Evolutionary conservation across 1,284 basidiomycete species (phyloP), one percentile per base, ranked within the genome.

Genomic region (Xerocomus nothofagi): DNA sequence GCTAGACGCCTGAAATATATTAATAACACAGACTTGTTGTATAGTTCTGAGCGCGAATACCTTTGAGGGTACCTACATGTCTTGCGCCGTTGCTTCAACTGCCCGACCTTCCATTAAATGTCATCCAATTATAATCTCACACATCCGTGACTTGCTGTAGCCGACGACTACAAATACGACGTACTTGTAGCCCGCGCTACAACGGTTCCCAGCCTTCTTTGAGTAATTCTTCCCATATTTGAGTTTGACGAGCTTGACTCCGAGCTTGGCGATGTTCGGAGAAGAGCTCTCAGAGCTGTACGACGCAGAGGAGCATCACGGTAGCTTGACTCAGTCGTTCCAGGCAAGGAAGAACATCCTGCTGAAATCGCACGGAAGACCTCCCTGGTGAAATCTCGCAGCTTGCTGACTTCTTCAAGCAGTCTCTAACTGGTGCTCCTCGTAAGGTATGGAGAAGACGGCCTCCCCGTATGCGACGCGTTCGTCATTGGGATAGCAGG

Each of bases 401-500:
- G 15, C 50, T 44, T 49, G 33, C 37, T 43, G 27, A 40, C 36
- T 47, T 51, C 31, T 29, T 18, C 32, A 33, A 39, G 26, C 33
- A 29, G 44, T 46, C 36, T 49, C 44, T 62, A 18, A 54, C 50
- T 52, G 31, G 52, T 33, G 27, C 40, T 49, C 37, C 50, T 30
- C 53, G 43, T 30, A 56, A 91, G 88, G 88, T 91, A 91, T 63
- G 80, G 78, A 24, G 80, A 84, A 66, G 81, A 91, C 56, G 90
- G 90, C 3, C 71, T 78, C 42, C 78, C 81, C 17, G 76, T 83
- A 11, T 77, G 75, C 36, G 81, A 85, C 61, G 92, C 92, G 9
- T 98, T 97, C 67, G 92, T 98, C 24, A 88, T 98, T 50, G 95
- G 90, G 9, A 89, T 98, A 58, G 93, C 92, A 57, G 95, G 95